Evolutionary conservation across 2,329 filamentous ascomycete species (phyloP).

Genomic region (Didymellaceae sp.): DNA sequence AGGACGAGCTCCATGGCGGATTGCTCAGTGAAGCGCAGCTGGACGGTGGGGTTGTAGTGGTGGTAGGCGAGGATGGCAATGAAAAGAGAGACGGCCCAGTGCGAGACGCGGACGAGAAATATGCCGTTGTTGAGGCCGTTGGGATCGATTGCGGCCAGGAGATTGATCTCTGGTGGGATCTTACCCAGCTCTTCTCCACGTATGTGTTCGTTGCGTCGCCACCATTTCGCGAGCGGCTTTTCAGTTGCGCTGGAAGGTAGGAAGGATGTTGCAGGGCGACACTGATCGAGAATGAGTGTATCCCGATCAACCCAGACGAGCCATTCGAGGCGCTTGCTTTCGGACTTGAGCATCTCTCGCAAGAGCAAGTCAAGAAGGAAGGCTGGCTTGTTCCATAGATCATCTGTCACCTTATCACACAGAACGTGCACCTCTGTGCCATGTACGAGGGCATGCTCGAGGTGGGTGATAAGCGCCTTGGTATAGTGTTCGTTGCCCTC

Average conservation of each 20-base stretch:
- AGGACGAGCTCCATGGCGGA: conserved; percentile 51
- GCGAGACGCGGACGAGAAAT: conserved; percentile 51
- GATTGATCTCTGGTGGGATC: conserved; percentile 29
- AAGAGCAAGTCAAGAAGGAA: conserved; percentile 52
- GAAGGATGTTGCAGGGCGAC: conserved; percentile 51
- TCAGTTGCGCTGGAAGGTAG: conserved; percentile 38
- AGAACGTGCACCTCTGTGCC: conserved; percentile 53
- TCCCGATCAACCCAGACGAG: conserved; percentile 55
- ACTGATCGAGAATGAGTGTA: conserved; percentile 53
- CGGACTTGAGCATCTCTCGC: conserved; percentile 44
- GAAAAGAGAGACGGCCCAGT: conserved; percentile 51
- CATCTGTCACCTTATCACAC: conserved; percentile 51
- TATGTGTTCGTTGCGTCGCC: conserved; percentile 9
- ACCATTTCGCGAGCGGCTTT: conserved; percentile 19
- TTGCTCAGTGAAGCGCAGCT: conserved; percentile 50
- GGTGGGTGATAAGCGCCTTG: conserved; percentile 51
- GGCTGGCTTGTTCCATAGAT: conserved; percentile 55
- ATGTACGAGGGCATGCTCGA: conserved; percentile 49
- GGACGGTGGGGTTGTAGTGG: conserved; percentile 46
- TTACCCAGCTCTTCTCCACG: not conserved
- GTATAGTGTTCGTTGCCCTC: conserved; percentile 48
- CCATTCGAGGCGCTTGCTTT: conserved; percentile 51
- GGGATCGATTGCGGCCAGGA: conserved; percentile 49
- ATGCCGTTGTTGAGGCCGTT: conserved; percentile 54
- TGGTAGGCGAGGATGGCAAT: conserved; percentile 49